Percentiles rank a stretch among this genome's conserved stretches.
phyloP scores from a whole-genome alignment of 129 eudicot genomes.

The Chrysanthemum lavandulifolium region DNA sequence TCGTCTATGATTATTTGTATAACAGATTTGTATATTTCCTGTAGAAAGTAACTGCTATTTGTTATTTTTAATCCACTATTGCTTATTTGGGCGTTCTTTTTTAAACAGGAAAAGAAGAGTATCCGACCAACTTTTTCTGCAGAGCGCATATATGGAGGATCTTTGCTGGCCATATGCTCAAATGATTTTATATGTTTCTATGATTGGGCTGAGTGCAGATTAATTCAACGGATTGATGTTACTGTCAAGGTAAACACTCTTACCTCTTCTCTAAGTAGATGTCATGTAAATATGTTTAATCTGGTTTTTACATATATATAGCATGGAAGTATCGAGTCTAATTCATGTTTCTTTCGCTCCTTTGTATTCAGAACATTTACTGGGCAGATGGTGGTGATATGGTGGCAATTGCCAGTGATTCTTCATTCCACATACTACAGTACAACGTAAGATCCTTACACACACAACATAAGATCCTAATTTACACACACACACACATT shows the following conservation, averaged over 20 bases:
- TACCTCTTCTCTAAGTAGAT: slow-evolving; percentile 4
- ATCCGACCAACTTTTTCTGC: slow-evolving; percentile 92
- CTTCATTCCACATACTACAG: slow-evolving; percentile 84
- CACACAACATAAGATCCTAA: not conserved
- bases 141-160: slow-evolving; percentile 84
- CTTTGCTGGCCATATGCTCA: slow-evolving; percentile 78
- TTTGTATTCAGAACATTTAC: slow-evolving; percentile 68
- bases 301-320: not conserved
- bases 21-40: slow-evolving; percentile 1
- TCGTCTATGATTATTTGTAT: not conserved
- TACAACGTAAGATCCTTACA: slow-evolving; percentile 58
- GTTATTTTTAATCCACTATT: not conserved
- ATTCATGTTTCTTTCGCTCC: slow-evolving; percentile 3
- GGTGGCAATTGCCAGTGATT: slow-evolving; percentile 88
- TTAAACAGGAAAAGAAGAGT: slow-evolving; percentile 79
- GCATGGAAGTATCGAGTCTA: slow-evolving; percentile 6
- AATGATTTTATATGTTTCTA: slow-evolving; percentile 94
- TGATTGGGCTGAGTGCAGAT: slow-evolving; percentile 95
- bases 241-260: slow-evolving; percentile 62
- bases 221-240: slow-evolving; percentile 86
- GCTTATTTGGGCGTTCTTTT: slow-evolving; percentile 13
- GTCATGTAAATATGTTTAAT: not conserved
- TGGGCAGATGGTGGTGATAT: slow-evolving; percentile 98
- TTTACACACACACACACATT: too few relatives aligned
- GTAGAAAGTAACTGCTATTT: slow-evolving; percentile 18